phyloP scores from a whole-genome alignment of 2,329 filamentous ascomycete genomes.

The Reticulascus tulasneorum region DNA sequence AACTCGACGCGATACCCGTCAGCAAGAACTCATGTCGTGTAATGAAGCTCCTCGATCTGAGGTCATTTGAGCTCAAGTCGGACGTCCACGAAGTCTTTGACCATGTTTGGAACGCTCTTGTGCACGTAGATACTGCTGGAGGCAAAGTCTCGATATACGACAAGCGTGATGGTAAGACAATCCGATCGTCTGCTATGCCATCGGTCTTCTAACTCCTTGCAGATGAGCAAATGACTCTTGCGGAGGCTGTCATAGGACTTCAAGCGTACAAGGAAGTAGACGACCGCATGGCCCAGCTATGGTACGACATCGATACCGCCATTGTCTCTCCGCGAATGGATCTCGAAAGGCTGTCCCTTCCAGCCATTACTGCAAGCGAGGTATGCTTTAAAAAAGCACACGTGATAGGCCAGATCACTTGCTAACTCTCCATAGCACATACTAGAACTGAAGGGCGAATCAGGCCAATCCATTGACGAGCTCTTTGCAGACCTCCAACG shows the following conservation, averaged over 20 bases:
- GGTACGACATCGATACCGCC: constrained; percentile 57
- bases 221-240: constrained; percentile 50
- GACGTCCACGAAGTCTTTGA: constrained; percentile 64
- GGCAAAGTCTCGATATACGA: constrained; percentile 54
- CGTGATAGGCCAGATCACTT: too few relatives aligned
- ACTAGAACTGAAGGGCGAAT: constrained; percentile 37
- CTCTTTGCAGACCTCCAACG: constrained; percentile 51
- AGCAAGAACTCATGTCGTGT: constrained; percentile 59
- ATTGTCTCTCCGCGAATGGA: constrained; percentile 59
- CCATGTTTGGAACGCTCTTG: constrained; percentile 65
- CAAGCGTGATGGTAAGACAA: constrained; percentile 41
- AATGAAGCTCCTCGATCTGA: constrained; percentile 60
- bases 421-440: constrained; percentile 31
- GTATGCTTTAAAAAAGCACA: constrained; percentile 5
- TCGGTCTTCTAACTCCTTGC: constrained; percentile 18
- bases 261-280: constrained; percentile 59
- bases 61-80: constrained; percentile 62
- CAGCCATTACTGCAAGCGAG: constrained; percentile 29
- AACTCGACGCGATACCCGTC: constrained; percentile 55
- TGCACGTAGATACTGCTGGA: constrained; percentile 56
- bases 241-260: constrained; percentile 52
- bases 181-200: neutral
- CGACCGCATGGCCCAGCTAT: constrained; percentile 55
- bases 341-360: constrained; percentile 27
- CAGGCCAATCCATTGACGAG: constrained; percentile 42